A percentile compares a stretch with the other conserved stretches of the same genome.
phyloP scores from a whole-genome alignment of 768 basidiomycete species.

The Exsudoporus frostii region DNA sequence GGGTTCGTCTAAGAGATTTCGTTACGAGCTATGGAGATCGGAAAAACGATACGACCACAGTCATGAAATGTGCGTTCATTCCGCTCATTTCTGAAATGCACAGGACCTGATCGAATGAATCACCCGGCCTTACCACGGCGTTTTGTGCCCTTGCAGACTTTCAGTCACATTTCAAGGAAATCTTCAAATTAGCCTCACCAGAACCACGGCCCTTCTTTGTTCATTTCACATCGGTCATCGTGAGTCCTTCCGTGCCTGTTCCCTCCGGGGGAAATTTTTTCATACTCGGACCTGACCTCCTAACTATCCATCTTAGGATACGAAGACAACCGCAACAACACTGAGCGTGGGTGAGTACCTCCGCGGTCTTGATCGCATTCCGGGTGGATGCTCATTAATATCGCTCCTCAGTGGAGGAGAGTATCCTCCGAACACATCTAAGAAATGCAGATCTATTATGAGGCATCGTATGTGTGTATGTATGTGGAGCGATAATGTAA shows the following conservation, averaged over 20 bases:
- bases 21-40: slow-evolving; percentile 74
- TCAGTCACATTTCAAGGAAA: slow-evolving; percentile 77
- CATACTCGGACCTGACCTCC: background rate
- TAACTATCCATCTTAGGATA: slow-evolving; percentile 51
- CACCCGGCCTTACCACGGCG: background rate
- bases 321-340: slow-evolving; percentile 68
- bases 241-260: slow-evolving; percentile 37
- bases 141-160: slow-evolving; percentile 50
- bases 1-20: slow-evolving; percentile 60
- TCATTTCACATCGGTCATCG: slow-evolving; percentile 76
- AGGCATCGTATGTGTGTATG: slow-evolving; percentile 10
- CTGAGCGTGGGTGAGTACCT: slow-evolving; percentile 55
- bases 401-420: slow-evolving; percentile 56
- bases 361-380: background rate
- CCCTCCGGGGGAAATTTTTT: slow-evolving; percentile 1
- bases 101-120: slow-evolving; percentile 15
- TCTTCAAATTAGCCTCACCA: slow-evolving; percentile 59
- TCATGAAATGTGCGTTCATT: slow-evolving; percentile 58
- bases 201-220: slow-evolving; percentile 64
- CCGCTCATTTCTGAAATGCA: background rate
- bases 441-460: slow-evolving; percentile 68
- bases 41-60: slow-evolving; percentile 65
- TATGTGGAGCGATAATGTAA: slow-evolving; percentile 1
- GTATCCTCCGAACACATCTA: slow-evolving; percentile 68
- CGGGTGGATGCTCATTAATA: slow-evolving; percentile 3